Base-by-base conservation (phyloP, 2,329 filamentous ascomycete genomes). In the Allantophomopsis cytisporea region DNA sequence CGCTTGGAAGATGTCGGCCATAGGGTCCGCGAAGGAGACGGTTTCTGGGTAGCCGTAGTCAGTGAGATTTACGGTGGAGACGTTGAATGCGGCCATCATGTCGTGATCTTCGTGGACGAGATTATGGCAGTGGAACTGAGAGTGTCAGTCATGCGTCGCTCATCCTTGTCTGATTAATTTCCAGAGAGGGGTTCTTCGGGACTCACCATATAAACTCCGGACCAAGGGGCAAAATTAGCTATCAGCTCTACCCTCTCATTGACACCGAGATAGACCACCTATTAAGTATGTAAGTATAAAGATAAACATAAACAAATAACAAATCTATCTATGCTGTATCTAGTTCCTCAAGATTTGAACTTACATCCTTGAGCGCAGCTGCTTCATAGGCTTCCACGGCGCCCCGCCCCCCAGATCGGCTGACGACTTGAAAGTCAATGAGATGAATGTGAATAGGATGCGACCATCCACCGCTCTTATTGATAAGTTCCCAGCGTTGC, bases 361-460 rank as follows among this genome's bases (percentile, higher is more conserved):
- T n/a, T n/a, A 74, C 66, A 46, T 77, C 72, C 52, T 76, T 76
- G 14, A 73, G 61, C 0, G 68, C 71, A 0, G 60, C 64, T 2
- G 59, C 55, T 54, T 77, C 73, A 45, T 76, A 76, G 0, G 67
- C 61, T 43, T 61, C 47, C 4, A 75, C 63, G 11, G 48, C 50
- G 3, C 62, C 58, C 14, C 59, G 54, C 8, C 62, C 63, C 4
- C 66, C 65, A 0, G 50, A 62, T 14, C 72, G 66, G 7, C 57
- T 60, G 16, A 74, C 47, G 30, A 77, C 59, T 40, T 68, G 64
- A 53, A 77, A 70, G 47, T 76, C 71, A 36, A 78, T 65, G 1
- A 76, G 60, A 48, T 77, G 73, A 36, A 76, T 65, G 51, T 77
- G 73, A 23, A 68, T 55, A 1, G 70, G 71, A 46, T 76, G 71